Conservation (phyloP, 1,284 basidiomycete genomes). For the Crepidotus sp. region DNA sequence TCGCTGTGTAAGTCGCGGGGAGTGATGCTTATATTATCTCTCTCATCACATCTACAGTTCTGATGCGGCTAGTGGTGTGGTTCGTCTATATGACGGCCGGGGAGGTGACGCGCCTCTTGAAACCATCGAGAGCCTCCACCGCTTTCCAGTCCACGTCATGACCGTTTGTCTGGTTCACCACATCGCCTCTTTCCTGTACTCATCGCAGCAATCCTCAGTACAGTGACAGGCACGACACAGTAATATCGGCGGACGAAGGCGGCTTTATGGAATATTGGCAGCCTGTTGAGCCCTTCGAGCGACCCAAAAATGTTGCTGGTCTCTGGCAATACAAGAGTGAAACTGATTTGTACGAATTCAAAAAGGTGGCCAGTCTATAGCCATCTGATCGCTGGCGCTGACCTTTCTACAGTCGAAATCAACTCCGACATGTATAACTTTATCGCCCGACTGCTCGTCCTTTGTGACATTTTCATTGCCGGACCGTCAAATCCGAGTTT, state of each 20-base stretch:
- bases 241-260: slow-evolving; percentile 89
- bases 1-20: slow-evolving; percentile 66
- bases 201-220: slow-evolving; percentile 46
- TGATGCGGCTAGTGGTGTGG: slow-evolving; percentile 65
- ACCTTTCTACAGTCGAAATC: slow-evolving; percentile 65
- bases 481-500: slow-evolving; percentile 89
- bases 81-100: slow-evolving; percentile 89
- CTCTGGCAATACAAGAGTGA: slow-evolving; percentile 88
- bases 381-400: slow-evolving; percentile 1
- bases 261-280: slow-evolving; percentile 98
- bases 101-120: slow-evolving; percentile 74
- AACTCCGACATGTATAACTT: slow-evolving; percentile 81
- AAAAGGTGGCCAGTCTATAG: slow-evolving; percentile 60
- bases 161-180: slow-evolving; percentile 46
- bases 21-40: background rate
- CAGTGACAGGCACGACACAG: slow-evolving; percentile 82
- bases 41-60: slow-evolving; percentile 42
- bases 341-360: slow-evolving; percentile 97
- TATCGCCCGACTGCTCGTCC: slow-evolving; percentile 81
- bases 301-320: slow-evolving; percentile 69
- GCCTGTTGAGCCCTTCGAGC: slow-evolving; percentile 77
- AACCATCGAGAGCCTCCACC: slow-evolving; percentile 71
- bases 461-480: slow-evolving; percentile 91
- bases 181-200: slow-evolving; percentile 3
- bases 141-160: slow-evolving; percentile 86